Base-by-base conservation (phyloP, 371 early-diverging fungal species). In the Homolaphlyctis polyrhiza region DNA sequence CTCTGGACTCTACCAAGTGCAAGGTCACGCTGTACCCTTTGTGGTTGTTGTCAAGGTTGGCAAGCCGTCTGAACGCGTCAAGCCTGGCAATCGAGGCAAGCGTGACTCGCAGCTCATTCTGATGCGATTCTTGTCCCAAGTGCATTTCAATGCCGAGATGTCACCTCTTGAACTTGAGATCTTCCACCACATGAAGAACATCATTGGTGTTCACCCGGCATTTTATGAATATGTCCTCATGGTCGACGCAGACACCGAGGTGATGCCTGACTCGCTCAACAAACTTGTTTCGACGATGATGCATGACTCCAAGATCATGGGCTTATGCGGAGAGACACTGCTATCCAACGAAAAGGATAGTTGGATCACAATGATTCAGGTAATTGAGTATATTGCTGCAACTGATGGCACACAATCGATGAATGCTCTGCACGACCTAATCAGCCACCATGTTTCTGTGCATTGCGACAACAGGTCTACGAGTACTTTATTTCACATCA, bases 91-190 rank as follows among this genome's bases (percentile, higher is more conserved):
- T 93, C 91, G 77, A 49, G 99, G 99, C 68, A 99, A 99, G 84
- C 91, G 99, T 70, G 99, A 99, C 82, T 95, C 96, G 30, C 99
- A 99, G 80, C 89, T 99, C 79, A 86, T 99, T 59, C 87, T 93
- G 66, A 98, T 99, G 99, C 85, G 91, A 62, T 99, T 99, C 84
- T 89, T 99, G 72, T 92, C 92, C 79, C 93, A 94, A 75, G 92
- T 99, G 13, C 95, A 97, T 73, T 96, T 93, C 77, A 90, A 94
- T 67, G 60, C 66, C 43, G 77, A 75, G 66, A 88, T 96, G 90
- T 81, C 88, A 21, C 93, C 93, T 1, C 76, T 95, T 60, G 98
- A 97, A 65, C 78, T 91, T 27, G 96, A 94, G 60, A 81, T 96
- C 21, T 95, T 89, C 76, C 89, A 89, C 66, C 93, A 93, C 74